Base-by-base conservation (phyloP, 257 asterid species). In the Jacaranda mimosifolia region DNA sequence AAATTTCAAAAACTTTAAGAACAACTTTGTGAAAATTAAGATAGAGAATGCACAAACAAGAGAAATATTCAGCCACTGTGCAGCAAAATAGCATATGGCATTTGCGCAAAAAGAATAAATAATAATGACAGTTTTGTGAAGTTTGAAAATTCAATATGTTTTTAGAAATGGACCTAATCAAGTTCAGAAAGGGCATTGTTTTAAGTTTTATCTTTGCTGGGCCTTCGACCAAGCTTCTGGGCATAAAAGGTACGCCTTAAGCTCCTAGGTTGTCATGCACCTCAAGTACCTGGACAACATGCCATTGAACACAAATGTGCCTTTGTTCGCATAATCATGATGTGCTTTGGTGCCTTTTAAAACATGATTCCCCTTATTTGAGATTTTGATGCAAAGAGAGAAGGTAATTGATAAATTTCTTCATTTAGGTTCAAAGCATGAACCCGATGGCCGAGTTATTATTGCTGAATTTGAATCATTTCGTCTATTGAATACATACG, bases 371-470 rank as follows among this genome's bases (percentile, higher is more conserved):
- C 53, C 73, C 14, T 6, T 67, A 5, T 39, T 66, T 42, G 40
- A 18, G 43, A 36, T 68, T 56, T 73, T 48, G 72, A 60, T 51
- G 70, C 57, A 70, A 63, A 72, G 51, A 71, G 35, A 58, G 53
- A 38, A 79, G 49, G 21, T 21, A 49, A 55, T 73, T 77, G 42
- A 60, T 45, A 21, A 63, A 55, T 62, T 35, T 64, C 18, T 72
- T 74, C 72, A 1, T 82, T 76, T 82, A 92, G 99, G 96, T 81
- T 88, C 94, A 53, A 91, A 86, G 89, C 93, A 94, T 65, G 99
- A 94, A 84, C 88, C 87, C 63, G 99, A 92, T 84, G 99, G 99
- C 46, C 87, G 99, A 21, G 99, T 91, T 67, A 88, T 91, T 81
- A 72, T 94, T 75, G 97, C 97, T 21, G 98, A 92, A 86, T 94